Evolutionary conservation across 306 rosid species (phyloP), one percentile per base, ranked within the genome.

Genomic region (Lagenaria siceraria): DNA sequence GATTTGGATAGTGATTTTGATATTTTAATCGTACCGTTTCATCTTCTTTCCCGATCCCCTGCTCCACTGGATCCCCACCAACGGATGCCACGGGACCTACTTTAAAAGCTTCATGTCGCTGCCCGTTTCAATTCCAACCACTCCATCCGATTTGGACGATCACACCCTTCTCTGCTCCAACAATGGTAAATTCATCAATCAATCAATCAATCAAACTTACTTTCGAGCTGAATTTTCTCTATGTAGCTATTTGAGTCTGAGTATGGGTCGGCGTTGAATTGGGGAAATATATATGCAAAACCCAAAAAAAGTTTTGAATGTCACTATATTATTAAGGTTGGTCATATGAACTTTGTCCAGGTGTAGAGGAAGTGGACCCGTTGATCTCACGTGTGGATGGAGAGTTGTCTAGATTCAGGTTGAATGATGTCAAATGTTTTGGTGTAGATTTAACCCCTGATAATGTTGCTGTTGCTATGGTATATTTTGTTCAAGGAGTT

Each of bases 401-500:
- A 77, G 97, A 89, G 33, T 80, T 71, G 56, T 35, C 88, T 56
- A 87, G 80, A 77, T 79, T 80, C 77, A 77, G 78, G 10, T 55
- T 79, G 73, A 77, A 88, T 70, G 65, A n/a, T 63, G 78, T 86
- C 22, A 87, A 77, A 82, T 80, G 86, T 85, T 89, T 86, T 74
- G 99, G 97, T 79, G 91, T 92, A 25, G 92, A 95, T 21, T 82
- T 95, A 74, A 87, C 93, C 36, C 99, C 97, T 9, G 99, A 95
- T 86, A 92, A 87, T 80, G 79, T 88, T 72, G 97, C 99, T 46
- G 91, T 95, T 74, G 96, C 99, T 2, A 92, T 95, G 97, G 99
- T 95, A 19, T 95, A 95, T 83, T 95, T 95, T 87, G 99, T 95
- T 83, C 99, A 95, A 89, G 99, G 99, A 52, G 97, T 95, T 75